phyloP scores from a whole-genome alignment of 78 protist genomes.

The Anaeramoeba flamelloides region DNA sequence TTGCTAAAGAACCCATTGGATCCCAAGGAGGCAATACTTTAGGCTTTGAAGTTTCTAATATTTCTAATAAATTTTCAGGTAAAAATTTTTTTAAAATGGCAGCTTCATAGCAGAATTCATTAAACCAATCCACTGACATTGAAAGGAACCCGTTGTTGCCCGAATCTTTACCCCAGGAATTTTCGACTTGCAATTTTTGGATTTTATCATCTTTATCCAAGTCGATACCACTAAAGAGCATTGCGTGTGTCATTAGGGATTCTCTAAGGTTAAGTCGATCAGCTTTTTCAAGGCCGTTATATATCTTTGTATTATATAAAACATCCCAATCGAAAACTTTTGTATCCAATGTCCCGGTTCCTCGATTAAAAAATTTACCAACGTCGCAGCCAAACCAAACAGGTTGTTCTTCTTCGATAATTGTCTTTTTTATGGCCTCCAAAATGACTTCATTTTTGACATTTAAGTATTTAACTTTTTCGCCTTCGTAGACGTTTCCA shows the following conservation, averaged over 20 bases:
- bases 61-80: background rate
- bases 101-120: background rate
- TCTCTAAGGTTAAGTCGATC: background rate
- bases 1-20: background rate
- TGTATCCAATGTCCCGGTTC: background rate
- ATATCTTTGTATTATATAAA: background rate
- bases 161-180: background rate
- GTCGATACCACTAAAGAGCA: background rate
- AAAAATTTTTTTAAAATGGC: background rate
- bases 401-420: background rate
- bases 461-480: background rate
- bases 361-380: background rate
- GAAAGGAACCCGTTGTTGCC: background rate
- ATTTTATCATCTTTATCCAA: background rate
- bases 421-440: background rate
- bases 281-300: background rate
- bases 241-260: background rate
- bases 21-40: background rate
- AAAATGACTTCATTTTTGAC: background rate
- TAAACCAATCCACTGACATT: background rate
- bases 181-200: background rate
- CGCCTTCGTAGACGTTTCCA: background rate
- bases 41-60: background rate
- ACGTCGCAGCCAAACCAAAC: background rate
- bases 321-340: background rate